A percentile compares a stretch with the other conserved stretches of the same genome.
Evolutionary conservation across 23 red algal genomes (phyloP).

Genomic region (Gracilaria caudata): DNA sequence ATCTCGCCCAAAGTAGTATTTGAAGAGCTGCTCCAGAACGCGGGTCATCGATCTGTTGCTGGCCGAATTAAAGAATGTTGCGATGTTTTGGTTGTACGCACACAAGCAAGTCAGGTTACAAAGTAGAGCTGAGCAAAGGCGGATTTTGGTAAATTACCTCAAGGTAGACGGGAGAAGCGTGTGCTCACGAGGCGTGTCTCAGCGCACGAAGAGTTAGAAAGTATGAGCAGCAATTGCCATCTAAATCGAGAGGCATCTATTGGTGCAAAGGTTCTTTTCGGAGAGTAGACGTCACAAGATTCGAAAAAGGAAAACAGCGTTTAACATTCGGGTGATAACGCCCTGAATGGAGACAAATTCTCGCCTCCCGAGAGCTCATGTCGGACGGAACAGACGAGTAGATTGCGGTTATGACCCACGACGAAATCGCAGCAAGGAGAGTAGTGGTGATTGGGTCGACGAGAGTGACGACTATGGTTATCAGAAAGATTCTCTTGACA

Average conservation of each 20-base stretch:
- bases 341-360: conserved; percentile 46
- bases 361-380: conserved; percentile 47
- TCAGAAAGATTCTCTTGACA: conserved; percentile 12
- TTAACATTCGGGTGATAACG: conserved; percentile 43
- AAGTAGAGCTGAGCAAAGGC: too few species aligned
- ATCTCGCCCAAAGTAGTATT: neutral
- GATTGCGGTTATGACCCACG: conserved; percentile 46
- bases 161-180: too few species aligned
- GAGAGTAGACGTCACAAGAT: conserved; percentile 7
- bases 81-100: neutral
- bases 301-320: conserved; percentile 49
- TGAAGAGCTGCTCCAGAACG: too few species aligned
- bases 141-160: too few species aligned
- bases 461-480: conserved; percentile 26
- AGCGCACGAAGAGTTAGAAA: neutral
- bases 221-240: neutral
- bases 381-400: conserved; percentile 40
- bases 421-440: conserved; percentile 26
- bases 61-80: neutral
- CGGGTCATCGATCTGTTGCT: neutral
- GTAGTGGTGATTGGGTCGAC: conserved; percentile 25
- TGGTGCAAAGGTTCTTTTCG: neutral
- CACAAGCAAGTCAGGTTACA: too few species aligned
- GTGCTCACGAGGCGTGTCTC: neutral
- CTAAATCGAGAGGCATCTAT: neutral